A percentile compares a stretch with the other conserved stretches of the same genome.
These are phyloP conservation scores for Pisolithus microcarpus DNA, from an alignment of 768 basidiomycete species.

Conservation along the genomic window DNA sequence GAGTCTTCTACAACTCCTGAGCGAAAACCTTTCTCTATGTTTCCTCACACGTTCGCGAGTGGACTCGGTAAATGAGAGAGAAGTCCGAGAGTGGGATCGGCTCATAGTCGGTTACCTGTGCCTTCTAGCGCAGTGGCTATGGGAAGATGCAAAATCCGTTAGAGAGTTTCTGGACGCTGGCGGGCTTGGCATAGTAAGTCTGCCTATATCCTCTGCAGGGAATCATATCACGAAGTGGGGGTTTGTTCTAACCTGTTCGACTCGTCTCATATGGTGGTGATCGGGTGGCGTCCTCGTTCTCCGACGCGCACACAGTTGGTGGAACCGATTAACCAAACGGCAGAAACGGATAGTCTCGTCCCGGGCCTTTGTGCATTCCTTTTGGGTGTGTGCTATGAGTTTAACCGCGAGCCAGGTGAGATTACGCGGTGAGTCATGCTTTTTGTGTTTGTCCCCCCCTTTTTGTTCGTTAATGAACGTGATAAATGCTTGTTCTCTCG, in stretches of 20 bases:
- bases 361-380: slow-evolving; percentile 89
- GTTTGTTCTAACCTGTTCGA: not conserved
- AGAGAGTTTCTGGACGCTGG: slow-evolving; percentile 87
- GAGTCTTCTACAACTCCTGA: slow-evolving; percentile 73
- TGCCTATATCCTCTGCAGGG: not conserved
- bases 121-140: slow-evolving; percentile 86
- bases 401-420: slow-evolving; percentile 90
- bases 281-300: not conserved
- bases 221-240: not conserved
- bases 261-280: not conserved
- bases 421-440: slow-evolving; percentile 67
- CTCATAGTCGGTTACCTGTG: slow-evolving; percentile 81
- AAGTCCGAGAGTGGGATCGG: slow-evolving; percentile 85
- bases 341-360: slow-evolving; percentile 77
- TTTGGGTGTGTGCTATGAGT: slow-evolving; percentile 92
- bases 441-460: not conserved
- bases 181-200: slow-evolving; percentile 80
- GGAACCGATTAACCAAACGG: slow-evolving; percentile 87
- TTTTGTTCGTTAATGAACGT: not conserved
- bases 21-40: slow-evolving; percentile 85
- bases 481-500: not conserved
- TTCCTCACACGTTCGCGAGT: slow-evolving; percentile 65
- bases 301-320: slow-evolving; percentile 54
- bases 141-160: slow-evolving; percentile 89
- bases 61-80: slow-evolving; percentile 46